A percentile compares a stretch with the other conserved stretches of the same genome.
phyloP scores from a whole-genome alignment of 345 rosid genomes.

The Lenwebbia sp. region DNA sequence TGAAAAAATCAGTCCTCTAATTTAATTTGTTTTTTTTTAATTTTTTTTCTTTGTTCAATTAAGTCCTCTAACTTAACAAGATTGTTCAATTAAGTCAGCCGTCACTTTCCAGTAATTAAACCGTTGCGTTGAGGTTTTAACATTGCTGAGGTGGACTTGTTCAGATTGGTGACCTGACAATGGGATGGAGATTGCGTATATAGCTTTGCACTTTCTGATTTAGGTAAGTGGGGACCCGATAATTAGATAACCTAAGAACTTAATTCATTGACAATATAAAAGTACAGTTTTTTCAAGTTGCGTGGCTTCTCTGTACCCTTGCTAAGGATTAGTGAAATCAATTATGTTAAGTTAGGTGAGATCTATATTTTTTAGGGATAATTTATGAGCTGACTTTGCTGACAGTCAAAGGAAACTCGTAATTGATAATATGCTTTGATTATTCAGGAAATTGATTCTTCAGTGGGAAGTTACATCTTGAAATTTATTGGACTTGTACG shows the following conservation, averaged over 20 bases:
- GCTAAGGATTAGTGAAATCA: neutral
- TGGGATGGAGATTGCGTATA: neutral
- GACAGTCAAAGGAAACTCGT: neutral
- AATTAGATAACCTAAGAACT: neutral
- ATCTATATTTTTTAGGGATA: too few relatives aligned
- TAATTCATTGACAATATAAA: neutral
- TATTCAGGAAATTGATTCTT: neutral
- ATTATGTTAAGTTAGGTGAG: neutral
- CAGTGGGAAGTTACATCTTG: neutral
- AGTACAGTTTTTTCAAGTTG: neutral
- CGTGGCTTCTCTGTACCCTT: neutral
- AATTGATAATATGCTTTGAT: neutral
- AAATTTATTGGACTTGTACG: neutral
- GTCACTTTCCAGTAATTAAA: neutral
- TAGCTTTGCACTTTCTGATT: neutral
- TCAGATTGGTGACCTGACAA: neutral
- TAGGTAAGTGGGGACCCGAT: neutral
- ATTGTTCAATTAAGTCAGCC: neutral
- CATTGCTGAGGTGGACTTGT: neutral
- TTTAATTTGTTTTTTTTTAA: neutral
- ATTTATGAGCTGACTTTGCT: neutral
- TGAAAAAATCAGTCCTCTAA: neutral
- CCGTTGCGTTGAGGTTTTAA: neutral
- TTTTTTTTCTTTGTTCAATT: neutral
- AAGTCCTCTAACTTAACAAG: neutral